A percentile compares a stretch with the other conserved stretches of the same genome.
Conservation (phyloP, 176 grass and related monocot species). For the Ensete ventricosum region DNA sequence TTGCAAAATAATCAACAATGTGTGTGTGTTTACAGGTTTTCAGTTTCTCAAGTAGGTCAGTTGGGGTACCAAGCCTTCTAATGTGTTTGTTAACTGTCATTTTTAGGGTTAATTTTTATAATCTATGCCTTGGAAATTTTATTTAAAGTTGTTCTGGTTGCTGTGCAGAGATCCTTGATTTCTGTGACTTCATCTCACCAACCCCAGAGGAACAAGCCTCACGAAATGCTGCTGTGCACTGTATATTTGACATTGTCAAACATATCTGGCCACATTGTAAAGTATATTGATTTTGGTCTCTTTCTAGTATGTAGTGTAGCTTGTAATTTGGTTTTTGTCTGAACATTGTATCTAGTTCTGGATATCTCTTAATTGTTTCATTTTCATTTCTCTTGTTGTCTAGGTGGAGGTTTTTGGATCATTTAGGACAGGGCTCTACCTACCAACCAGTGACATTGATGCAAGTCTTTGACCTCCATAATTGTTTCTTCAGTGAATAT, state of each 20-base stretch:
- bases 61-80: too few relatives aligned
- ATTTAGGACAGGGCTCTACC: constrained; percentile 87
- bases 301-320: background rate
- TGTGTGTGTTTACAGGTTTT: too few relatives aligned
- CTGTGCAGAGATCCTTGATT: constrained; percentile 90
- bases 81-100: too few relatives aligned
- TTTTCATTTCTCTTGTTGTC: constrained; percentile 19
- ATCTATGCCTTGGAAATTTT: background rate
- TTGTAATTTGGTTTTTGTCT: background rate
- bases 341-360: background rate
- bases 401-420: constrained; percentile 98
- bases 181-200: constrained; percentile 71
- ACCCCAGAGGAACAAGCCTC: constrained; percentile 86
- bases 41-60: too few relatives aligned
- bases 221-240: constrained; percentile 55
- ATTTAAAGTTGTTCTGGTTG: constrained; percentile 16
- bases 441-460: constrained; percentile 91
- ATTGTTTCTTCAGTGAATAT: constrained; percentile 1
- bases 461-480: constrained; percentile 33
- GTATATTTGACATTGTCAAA: constrained; percentile 72
- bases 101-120: background rate
- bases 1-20: too few relatives aligned
- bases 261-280: constrained; percentile 93
- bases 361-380: background rate
- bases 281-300: constrained; percentile 16